phyloP scores from a whole-genome alignment of 225 moss, liverwort and hornwort genomes.

The Pleurozium schreberi region DNA sequence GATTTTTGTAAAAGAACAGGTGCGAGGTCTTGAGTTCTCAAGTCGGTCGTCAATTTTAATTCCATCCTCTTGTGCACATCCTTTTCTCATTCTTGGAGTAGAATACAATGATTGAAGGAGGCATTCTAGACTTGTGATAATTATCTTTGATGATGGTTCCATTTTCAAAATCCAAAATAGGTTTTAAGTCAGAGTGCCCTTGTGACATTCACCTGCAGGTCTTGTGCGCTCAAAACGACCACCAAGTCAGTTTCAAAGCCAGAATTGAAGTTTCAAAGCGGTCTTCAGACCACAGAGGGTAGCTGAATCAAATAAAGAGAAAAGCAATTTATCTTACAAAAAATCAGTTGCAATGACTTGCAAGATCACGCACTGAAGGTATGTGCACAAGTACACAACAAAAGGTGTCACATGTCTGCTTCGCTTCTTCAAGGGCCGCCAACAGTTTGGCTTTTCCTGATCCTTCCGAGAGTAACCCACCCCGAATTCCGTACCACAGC shows the following conservation, averaged over 20 bases:
- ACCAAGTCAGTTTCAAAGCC: background rate
- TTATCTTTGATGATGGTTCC: background rate
- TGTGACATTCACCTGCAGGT: background rate
- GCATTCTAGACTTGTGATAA: background rate
- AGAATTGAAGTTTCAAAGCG: background rate
- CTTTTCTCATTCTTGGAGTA: background rate
- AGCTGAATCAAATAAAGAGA: background rate
- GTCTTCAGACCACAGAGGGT: background rate
- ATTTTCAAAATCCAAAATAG: background rate
- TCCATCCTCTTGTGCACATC: background rate
- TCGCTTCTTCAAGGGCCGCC: conserved; percentile 14
- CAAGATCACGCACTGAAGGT: conserved; percentile 1
- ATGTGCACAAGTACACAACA: conserved; percentile 5
- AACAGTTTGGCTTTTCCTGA: conserved; percentile 35
- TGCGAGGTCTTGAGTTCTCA: background rate
- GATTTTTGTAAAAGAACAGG: background rate
- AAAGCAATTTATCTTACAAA: conserved; percentile 36
- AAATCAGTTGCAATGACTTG: conserved; percentile 10
- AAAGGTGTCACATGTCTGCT: background rate
- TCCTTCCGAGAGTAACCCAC: conserved; percentile 38
- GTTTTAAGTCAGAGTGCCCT: too few relatives aligned
- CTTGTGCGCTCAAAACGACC: background rate
- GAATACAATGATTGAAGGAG: background rate
- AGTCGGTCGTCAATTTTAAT: background rate
- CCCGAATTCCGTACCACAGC: conserved; percentile 19